phyloP scores from a whole-genome alignment of 1,284 basidiomycete species.

The Apiotrichum akiyoshidainum region DNA sequence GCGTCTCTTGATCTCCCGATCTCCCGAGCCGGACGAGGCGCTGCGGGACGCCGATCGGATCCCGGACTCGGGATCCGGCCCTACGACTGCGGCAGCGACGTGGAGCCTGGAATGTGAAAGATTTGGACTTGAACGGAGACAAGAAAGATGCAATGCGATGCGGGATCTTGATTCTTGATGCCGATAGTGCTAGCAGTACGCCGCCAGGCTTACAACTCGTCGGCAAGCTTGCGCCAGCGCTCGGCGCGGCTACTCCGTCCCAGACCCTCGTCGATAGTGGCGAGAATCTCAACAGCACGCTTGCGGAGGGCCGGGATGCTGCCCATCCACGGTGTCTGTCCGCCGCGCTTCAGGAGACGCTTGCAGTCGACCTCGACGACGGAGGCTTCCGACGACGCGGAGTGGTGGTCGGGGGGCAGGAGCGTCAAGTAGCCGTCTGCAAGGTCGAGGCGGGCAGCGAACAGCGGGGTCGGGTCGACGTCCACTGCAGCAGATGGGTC shows the following conservation, averaged over 20 bases:
- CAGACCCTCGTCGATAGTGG: slow-evolving; percentile 29
- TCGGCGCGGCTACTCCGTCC: slow-evolving; percentile 29
- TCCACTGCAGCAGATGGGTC: neutral
- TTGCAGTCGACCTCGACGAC: slow-evolving; percentile 27
- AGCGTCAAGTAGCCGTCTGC: slow-evolving; percentile 23
- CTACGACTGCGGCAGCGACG: no score
- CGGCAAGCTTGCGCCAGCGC: slow-evolving; percentile 13
- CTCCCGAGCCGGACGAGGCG: no score
- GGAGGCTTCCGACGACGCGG: slow-evolving; percentile 27
- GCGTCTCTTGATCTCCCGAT: no score
- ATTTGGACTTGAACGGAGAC: no score
- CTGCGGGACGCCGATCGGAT: neutral
- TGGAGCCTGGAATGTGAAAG: no score
- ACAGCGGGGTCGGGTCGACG: slow-evolving; percentile 12
- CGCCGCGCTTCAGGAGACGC: slow-evolving; percentile 1
- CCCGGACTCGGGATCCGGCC: neutral
- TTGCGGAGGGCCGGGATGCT: slow-evolving; percentile 18
- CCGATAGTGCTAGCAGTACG: no score
- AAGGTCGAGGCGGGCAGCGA: slow-evolving; percentile 26
- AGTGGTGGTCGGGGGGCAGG: slow-evolving; percentile 15
- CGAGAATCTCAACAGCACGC: slow-evolving; percentile 22
- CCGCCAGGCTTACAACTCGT: slow-evolving; percentile 1
- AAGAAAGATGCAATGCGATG: no score
- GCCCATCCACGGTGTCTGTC: neutral
- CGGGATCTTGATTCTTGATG: no score